phyloP scores from a whole-genome alignment of 139 green algal genomes.

The Chlamydomonas sphaeroides region DNA sequence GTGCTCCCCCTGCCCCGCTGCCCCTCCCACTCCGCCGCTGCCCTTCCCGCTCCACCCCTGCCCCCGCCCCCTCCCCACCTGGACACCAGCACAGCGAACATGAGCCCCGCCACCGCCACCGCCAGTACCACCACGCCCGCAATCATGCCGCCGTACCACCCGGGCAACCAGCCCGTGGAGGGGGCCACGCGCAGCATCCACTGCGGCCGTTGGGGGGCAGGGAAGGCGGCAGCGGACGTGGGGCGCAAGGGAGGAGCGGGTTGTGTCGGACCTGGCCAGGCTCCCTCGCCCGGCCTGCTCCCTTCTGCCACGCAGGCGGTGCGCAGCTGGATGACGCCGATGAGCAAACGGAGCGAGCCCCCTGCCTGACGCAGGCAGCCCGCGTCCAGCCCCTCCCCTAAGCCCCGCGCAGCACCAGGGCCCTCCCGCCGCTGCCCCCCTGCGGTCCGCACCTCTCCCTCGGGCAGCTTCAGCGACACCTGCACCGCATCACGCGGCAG shows the following conservation, averaged over 20 bases:
- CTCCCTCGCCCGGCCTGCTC: background rate
- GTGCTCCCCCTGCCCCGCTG: too few species aligned
- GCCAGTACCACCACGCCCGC: background rate
- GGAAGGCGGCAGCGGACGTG: too few species aligned
- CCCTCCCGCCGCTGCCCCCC: too few species aligned
- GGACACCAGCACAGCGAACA: conserved; percentile 19
- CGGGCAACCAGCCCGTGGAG: background rate
- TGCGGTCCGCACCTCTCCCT: background rate
- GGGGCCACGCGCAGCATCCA: conserved; percentile 17
- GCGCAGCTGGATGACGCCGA: too few species aligned
- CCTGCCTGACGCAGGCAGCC: too few species aligned
- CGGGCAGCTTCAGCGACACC: background rate
- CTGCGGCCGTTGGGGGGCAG: background rate
- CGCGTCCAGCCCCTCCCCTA: too few species aligned
- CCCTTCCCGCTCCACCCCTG: too few species aligned
- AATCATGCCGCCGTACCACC: conserved; percentile 15
- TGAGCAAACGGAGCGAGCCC: background rate
- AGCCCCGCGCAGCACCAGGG: background rate
- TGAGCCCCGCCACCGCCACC: background rate
- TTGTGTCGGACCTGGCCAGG: too few species aligned
- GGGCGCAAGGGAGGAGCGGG: too few species aligned
- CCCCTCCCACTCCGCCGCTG: background rate
- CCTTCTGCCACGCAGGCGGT: background rate
- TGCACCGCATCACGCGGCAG: background rate
- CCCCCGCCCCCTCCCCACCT: background rate